A percentile compares a stretch with the other conserved stretches of the same genome.
phyloP scores from a whole-genome alignment of 1,284 basidiomycete genomes.

The Rhizopogon parksii region DNA sequence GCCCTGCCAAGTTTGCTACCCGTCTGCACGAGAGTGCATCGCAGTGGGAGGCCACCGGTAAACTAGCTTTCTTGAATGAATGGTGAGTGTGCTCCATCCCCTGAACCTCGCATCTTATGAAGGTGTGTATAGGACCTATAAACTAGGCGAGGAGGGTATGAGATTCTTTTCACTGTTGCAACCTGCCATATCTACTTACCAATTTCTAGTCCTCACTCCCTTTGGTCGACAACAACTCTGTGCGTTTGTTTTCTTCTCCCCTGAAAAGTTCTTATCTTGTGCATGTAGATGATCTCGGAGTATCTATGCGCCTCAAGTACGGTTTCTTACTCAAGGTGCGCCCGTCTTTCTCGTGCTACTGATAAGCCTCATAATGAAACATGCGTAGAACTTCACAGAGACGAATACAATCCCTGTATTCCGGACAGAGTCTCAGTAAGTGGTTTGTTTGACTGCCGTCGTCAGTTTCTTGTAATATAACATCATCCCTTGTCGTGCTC shows the following conservation, averaged over 20 bases:
- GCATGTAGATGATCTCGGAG: constrained; percentile 56
- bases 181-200: constrained; percentile 6
- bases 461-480: background rate
- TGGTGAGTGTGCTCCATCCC: constrained; percentile 40
- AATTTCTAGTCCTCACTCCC: constrained; percentile 61
- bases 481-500: background rate
- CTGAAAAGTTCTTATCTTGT: background rate
- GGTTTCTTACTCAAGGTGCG: constrained; percentile 65
- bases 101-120: constrained; percentile 6
- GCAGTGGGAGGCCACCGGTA: constrained; percentile 56
- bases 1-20: constrained; percentile 56
- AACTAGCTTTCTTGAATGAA: constrained; percentile 66
- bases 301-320: constrained; percentile 72
- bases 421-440: constrained; percentile 81
- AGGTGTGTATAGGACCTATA: constrained; percentile 55
- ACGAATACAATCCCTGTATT: constrained; percentile 72
- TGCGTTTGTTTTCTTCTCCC: constrained; percentile 28
- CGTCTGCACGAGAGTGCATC: constrained; percentile 49
- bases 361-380: background rate
- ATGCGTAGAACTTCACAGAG: constrained; percentile 64
- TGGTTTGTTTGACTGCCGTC: background rate
- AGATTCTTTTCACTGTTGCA: background rate
- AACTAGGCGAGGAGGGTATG: constrained; percentile 70
- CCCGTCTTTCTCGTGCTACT: background rate
- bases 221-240: constrained; percentile 78